These are phyloP conservation scores for Pelargonium citronellum DNA, from an alignment of 441 rosid genomes.

Conservation along the genomic window DNA sequence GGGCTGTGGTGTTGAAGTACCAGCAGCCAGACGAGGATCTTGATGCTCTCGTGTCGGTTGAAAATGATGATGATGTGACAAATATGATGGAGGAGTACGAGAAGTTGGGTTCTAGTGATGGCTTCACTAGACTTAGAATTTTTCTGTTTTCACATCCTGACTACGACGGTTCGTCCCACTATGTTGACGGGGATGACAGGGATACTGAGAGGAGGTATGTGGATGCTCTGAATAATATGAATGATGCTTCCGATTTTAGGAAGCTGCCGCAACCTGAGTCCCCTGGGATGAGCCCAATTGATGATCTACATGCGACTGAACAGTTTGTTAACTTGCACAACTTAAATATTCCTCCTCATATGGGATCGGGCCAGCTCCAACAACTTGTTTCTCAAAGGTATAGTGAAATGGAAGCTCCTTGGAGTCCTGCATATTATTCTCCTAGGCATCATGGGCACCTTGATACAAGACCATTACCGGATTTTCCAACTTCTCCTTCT, in stretches of 20 bases:
- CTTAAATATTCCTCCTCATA: constrained; percentile 49
- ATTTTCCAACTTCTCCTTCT: constrained; percentile 75
- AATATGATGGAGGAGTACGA: constrained; percentile 99
- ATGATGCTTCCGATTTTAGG: constrained; percentile 60
- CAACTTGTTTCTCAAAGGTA: constrained; percentile 48
- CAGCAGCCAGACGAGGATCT: constrained; percentile 99
- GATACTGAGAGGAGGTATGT: constrained; percentile 92
- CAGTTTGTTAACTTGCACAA: constrained; percentile 66
- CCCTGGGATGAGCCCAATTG: constrained; percentile 41
- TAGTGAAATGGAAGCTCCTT: constrained; percentile 70
- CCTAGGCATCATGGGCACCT: constrained; percentile 78
- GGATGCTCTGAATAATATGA: constrained; percentile 80
- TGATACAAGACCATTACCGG: constrained; percentile 56
- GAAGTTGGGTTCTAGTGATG: constrained; percentile 84
- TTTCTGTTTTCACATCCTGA: constrained; percentile 71
- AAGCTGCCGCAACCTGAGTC: constrained; percentile 56
- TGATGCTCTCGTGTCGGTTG: constrained; percentile 90
- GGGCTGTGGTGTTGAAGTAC: constrained; percentile 69
- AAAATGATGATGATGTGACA: constrained; percentile 85
- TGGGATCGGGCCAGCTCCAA: constrained; percentile 40
- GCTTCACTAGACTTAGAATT: constrained; percentile 89
- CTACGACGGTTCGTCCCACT: constrained; percentile 55
- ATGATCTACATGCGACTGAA: constrained; percentile 53
- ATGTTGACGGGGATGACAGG: constrained; percentile 71
- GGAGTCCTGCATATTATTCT: constrained; percentile 87